phyloP scores from a whole-genome alignment of 2,329 filamentous ascomycete species.

The Aspergillaceae sp. region DNA sequence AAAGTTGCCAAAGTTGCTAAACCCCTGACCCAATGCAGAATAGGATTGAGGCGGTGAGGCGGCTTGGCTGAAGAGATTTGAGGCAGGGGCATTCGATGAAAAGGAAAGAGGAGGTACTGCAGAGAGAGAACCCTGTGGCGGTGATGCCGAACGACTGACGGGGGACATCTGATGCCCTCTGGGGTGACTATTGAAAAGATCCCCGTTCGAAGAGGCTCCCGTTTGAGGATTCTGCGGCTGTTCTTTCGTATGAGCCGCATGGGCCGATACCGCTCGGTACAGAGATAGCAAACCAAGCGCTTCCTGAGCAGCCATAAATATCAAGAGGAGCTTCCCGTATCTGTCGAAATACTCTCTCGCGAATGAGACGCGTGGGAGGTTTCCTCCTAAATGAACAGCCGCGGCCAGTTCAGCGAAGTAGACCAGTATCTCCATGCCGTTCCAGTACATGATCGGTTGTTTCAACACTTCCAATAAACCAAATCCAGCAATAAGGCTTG shows the following conservation, averaged over 20 bases:
- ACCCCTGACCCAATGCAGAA: slow-evolving; percentile 12
- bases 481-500: slow-evolving; percentile 33
- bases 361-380: slow-evolving; percentile 22
- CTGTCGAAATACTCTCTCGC: slow-evolving; percentile 30
- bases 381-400: slow-evolving; percentile 30
- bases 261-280: slow-evolving; percentile 9
- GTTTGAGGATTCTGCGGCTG: not conserved
- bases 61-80: slow-evolving; percentile 20
- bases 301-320: slow-evolving; percentile 34
- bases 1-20: not conserved
- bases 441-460: slow-evolving; percentile 29
- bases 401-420: slow-evolving; percentile 30
- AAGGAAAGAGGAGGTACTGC: slow-evolving; percentile 24
- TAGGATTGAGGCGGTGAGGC: slow-evolving; percentile 10
- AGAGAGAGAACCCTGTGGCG: slow-evolving; percentile 6
- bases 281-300: slow-evolving; percentile 22
- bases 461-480: slow-evolving; percentile 32
- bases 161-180: not conserved
- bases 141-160: not conserved
- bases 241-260: not conserved
- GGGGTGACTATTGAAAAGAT: not conserved
- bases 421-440: slow-evolving; percentile 31
- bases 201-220: not conserved
- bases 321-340: slow-evolving; percentile 30
- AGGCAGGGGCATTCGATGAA: slow-evolving; percentile 16